A percentile compares a stretch with the other conserved stretches of the same genome.
phyloP scores from a whole-genome alignment of 2,329 filamentous ascomycete species.

The Fusarium redolens region DNA sequence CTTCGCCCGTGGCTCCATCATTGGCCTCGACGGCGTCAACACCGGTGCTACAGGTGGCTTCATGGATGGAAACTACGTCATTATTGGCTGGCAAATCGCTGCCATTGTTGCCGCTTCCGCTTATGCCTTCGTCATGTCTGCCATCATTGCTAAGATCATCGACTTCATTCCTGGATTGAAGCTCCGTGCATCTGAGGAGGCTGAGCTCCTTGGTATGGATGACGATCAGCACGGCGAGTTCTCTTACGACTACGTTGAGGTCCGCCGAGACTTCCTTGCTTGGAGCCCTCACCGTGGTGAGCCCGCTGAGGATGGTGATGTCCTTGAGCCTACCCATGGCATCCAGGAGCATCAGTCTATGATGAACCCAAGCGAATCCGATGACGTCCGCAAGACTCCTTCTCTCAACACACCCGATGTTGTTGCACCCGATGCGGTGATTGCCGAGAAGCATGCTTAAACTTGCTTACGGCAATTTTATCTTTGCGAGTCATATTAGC shows the following conservation, averaged over 20 bases:
- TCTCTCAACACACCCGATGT: conserved; percentile 32
- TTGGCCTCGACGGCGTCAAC: conserved; percentile 82
- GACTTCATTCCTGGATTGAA: conserved; percentile 81
- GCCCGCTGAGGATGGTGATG: conserved; percentile 67
- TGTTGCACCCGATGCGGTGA: conserved; percentile 14
- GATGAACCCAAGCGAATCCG: conserved; percentile 48
- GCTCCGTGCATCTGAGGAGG: conserved; percentile 83
- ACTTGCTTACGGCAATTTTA: not conserved
- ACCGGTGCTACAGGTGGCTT: conserved; percentile 74
- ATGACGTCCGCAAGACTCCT: conserved; percentile 40
- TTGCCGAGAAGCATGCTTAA: conserved; percentile 30
- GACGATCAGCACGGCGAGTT: conserved; percentile 92
- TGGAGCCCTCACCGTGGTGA: conserved; percentile 83
- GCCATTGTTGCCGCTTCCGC: conserved; percentile 74
- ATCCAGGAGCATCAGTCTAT: conserved; percentile 71
- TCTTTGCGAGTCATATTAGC: conserved; percentile 31
- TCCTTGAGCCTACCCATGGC: conserved; percentile 75
- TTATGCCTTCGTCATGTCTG: conserved; percentile 80
- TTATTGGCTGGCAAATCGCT: conserved; percentile 83
- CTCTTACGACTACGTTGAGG: conserved; percentile 91
- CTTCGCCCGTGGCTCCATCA: conserved; percentile 76
- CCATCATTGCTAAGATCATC: conserved; percentile 78
- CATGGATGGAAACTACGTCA: conserved; percentile 78
- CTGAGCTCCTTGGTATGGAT: conserved; percentile 88
- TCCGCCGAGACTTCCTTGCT: conserved; percentile 86